Conservation (phyloP, 2,329 filamentous ascomycete species). For the Dothideomycetes sp. region DNA sequence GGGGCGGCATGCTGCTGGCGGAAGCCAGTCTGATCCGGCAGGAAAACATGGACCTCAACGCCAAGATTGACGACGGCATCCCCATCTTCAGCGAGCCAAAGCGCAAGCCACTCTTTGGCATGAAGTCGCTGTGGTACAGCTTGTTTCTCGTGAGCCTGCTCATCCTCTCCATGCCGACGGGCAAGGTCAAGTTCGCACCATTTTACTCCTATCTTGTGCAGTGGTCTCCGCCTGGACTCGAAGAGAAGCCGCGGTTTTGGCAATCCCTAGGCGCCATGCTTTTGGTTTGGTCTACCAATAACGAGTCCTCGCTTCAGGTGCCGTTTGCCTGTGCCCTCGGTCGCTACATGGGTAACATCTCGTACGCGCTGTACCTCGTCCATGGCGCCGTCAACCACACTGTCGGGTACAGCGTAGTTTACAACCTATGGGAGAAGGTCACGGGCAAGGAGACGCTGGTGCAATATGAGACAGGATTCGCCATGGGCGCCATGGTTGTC, state of each 20-base stretch:
- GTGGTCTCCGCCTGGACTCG: slow-evolving; percentile 34
- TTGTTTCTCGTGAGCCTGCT: slow-evolving; percentile 43
- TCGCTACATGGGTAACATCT: slow-evolving; percentile 49
- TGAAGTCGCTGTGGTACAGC: slow-evolving; percentile 21
- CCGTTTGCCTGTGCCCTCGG: slow-evolving; percentile 38
- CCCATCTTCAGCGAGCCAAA: background rate
- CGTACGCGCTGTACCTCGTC: slow-evolving; percentile 49
- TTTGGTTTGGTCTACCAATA: slow-evolving; percentile 36
- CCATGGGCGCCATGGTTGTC: slow-evolving; percentile 36
- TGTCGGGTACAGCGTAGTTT: slow-evolving; percentile 40
- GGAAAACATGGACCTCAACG: background rate
- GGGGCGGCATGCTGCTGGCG: slow-evolving; percentile 43
- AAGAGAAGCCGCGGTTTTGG: slow-evolving; percentile 43
- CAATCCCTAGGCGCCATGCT: slow-evolving; percentile 42
- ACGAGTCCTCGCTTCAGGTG: slow-evolving; percentile 34
- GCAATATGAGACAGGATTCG: slow-evolving; percentile 37
- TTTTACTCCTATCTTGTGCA: slow-evolving; percentile 41
- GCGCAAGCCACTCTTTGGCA: background rate
- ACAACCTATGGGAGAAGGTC: slow-evolving; percentile 31
- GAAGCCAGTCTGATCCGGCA: slow-evolving; percentile 39
- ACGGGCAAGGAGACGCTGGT: slow-evolving; percentile 36
- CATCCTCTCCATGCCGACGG: slow-evolving; percentile 38
- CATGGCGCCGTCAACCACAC: slow-evolving; percentile 46
- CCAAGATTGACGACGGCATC: slow-evolving; percentile 1
- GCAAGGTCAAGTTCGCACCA: slow-evolving; percentile 32